Base-by-base conservation (phyloP, 2,329 filamentous ascomycete genomes). In the Fusarium bulbicola region DNA sequence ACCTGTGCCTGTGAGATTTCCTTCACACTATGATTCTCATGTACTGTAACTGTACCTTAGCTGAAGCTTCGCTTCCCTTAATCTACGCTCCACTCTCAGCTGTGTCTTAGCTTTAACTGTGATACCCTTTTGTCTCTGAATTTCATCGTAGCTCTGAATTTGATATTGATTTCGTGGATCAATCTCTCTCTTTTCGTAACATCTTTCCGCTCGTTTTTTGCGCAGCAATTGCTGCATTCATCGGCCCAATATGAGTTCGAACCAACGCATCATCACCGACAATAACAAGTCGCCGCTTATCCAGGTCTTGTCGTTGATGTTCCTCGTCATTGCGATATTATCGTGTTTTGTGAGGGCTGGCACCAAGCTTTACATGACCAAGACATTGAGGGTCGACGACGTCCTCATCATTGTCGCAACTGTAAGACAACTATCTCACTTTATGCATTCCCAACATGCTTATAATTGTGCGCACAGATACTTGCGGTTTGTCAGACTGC, bases 291-390 rank as follows among this genome's bases (percentile, higher is more conserved):
- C 77, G 20, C 78, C 78, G 12, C 75, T 80, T 14, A 72, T 80
- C 20, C 72, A 79, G 54, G 77, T 80, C 42, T 62, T 80, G 59
- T 69, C 75, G 6, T 68, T 79, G 36, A 78, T 80, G 76, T 79
- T 80, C 26, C 60, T 79, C 8, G 77, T 79, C 42, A 73, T 79
- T 24, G 70, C 72, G 7, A 65, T 80, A 11, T 73, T 80, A 1
- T 57, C 78, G 2, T 79, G 76, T 14, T 26, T 73, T 21, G 78
- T 78, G 10, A 74, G 78, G 11, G 60, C 60, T 1, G 76, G 77
- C 7, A 80, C 78, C 6, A 80, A 80, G 47, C 42, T 80, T 24
- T 60, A 79, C 58, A 80, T 79, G 78, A 73, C 77, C 59, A 79
- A 80, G 50, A 66, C 49, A 14, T 43, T 80, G 34, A 78, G 61